phyloP scores from a whole-genome alignment of 1,284 basidiomycete species.

The Fistulinella staudtii region DNA sequence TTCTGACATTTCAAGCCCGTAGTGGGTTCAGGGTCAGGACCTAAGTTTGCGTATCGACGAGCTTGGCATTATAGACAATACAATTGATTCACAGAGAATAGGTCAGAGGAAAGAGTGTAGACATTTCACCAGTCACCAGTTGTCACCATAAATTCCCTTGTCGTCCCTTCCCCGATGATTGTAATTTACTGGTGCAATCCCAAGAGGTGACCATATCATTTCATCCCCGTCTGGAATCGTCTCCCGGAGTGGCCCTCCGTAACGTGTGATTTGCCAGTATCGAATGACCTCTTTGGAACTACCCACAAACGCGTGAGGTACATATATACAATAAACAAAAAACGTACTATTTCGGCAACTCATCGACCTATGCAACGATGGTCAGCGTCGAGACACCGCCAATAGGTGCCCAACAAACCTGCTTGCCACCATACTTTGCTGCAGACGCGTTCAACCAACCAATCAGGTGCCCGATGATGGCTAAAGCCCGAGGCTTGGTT shows the following conservation, averaged over 20 bases:
- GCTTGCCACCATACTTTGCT: constrained; percentile 14
- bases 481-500: no score
- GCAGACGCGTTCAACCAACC: constrained; percentile 16
- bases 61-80: no score
- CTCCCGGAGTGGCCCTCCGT: neutral
- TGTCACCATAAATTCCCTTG: neutral
- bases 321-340: neutral
- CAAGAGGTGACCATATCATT: neutral
- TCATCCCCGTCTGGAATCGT: neutral
- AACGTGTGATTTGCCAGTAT: constrained; percentile 4
- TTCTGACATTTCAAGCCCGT: no score
- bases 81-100: no score
- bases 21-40: no score
- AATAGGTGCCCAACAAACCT: constrained; percentile 2
- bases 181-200: neutral
- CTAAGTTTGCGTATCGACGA: no score
- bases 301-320: neutral
- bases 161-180: neutral
- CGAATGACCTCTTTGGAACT: neutral
- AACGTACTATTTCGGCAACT: constrained; percentile 6
- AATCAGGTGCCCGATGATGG: neutral
- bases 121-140: no score
- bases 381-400: neutral
- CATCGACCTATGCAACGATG: constrained; percentile 4
- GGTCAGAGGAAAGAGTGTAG: no score